Base-by-base conservation (phyloP, 169 alveolate genomes). In the Cryptosporidium ryanae region DNA sequence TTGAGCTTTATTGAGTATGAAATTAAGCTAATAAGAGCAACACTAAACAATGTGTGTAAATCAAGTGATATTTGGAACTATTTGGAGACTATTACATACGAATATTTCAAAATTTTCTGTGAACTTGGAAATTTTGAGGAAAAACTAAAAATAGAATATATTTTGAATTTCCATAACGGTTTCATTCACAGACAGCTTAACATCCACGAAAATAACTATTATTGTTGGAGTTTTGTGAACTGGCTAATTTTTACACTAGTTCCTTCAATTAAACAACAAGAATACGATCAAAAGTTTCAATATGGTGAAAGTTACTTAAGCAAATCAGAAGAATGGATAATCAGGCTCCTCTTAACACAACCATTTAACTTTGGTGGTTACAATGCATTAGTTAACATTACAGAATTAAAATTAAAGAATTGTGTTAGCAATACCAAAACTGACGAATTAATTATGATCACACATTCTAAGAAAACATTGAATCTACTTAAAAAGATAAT, bases 341-440 rank as follows among this genome's bases (percentile, higher is more conserved):
- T 59, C 13, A 76, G 32, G 8, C 25, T 76, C 2, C 23, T 76
- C 23, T 48, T 55, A 76, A 43, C 46, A 2, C 34, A 59, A 15
- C 87, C 87, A 38, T 44, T 43, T 57, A 38, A 76, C 8, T 76
- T 57, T 44, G 87, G 87, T 57, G 87, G 87, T 32, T 76, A 76
- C 32, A 67, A 76, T 55, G 43, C 64, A 34, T 63, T 76, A 29
- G 55, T 76, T 12, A 76, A 76, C 13, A 18, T 76, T 10, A 76
- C 18, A 32, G 87, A 76, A 38, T 17, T 18, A 46, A 76, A 57
- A 21, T n/a, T 76, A 17, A 38, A 76, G 10, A 17, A 13, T 17
- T 32, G 34, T 12, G 38, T 12, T n/a, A 38, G 23, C 13, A 43
- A 59, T 7, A 21, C 15, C 32, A 46, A 32, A 43, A 59, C 34